phyloP scores from a whole-genome alignment of 495 filamentous ascomycete species.

The Tuber aestivum region DNA sequence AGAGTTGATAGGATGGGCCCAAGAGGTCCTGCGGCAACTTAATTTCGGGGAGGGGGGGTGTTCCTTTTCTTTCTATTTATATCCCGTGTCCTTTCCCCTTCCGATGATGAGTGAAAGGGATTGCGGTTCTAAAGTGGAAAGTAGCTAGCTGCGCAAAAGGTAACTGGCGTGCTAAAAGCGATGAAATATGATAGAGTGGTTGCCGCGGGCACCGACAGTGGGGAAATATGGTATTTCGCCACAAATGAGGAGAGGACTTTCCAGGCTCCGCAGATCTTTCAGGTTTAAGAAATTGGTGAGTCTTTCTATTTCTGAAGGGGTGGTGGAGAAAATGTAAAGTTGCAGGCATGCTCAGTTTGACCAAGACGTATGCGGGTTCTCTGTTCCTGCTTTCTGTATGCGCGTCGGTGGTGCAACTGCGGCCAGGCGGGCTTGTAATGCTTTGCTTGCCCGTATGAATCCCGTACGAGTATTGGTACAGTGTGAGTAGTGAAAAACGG shows the following conservation, averaged over 20 bases:
- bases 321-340: constrained; percentile 28
- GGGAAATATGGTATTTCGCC: not conserved
- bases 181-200: not conserved
- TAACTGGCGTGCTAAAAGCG: not conserved
- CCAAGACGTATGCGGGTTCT: constrained; percentile 21
- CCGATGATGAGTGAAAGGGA: not conserved
- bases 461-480: not conserved
- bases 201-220: not conserved
- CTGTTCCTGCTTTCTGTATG: constrained; percentile 40
- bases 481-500: constrained; percentile 8
- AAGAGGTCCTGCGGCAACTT: not conserved
- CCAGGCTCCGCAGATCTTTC: constrained; percentile 24
- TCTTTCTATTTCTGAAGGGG: constrained; percentile 13
- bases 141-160: not conserved
- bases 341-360: constrained; percentile 8
- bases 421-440: constrained; percentile 7
- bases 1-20: not conserved
- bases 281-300: constrained; percentile 12
- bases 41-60: not conserved
- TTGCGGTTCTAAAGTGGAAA: not conserved
- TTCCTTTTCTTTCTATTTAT: constrained; percentile 1
- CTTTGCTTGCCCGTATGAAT: not conserved
- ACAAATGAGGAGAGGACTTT: constrained; percentile 3
- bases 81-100: not conserved
- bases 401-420: constrained; percentile 31